Evolutionary conservation across 106 monocot species (phyloP).

Genomic region (Acanthochlamys bracteata): DNA sequence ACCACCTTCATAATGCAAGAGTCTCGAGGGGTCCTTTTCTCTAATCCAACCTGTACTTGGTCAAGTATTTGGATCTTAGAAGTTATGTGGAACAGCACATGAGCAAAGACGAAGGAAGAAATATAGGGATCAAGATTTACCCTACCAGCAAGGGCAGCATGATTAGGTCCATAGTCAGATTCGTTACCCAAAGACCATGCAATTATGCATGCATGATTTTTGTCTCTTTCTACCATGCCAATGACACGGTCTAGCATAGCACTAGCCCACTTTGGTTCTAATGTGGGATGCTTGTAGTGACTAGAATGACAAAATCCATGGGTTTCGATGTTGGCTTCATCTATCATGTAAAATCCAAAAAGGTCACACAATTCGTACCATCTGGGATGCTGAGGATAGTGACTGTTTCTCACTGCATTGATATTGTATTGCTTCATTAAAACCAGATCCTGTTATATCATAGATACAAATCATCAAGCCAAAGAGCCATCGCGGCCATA

Average conservation of each 20-base stretch:
- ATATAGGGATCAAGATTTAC: too few relatives aligned
- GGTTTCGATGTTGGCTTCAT: constrained; percentile 98
- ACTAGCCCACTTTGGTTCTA: constrained; percentile 70
- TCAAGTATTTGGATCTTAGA: neutral
- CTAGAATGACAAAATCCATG: constrained; percentile 75
- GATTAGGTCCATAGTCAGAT: constrained; percentile 90
- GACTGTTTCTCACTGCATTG: constrained; percentile 99
- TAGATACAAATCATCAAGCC: constrained; percentile 2
- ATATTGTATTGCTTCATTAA: constrained; percentile 94
- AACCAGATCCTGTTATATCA: constrained; percentile 70
- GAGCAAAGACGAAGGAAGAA: neutral
- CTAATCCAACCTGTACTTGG: constrained; percentile 74
- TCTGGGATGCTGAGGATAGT: constrained; percentile 96
- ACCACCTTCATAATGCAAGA: constrained; percentile 98
- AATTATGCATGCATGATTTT: constrained; percentile 92
- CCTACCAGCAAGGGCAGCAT: constrained; percentile 90
- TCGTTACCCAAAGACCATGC: constrained; percentile 98
- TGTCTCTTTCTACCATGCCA: constrained; percentile 96
- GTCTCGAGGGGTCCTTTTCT: constrained; percentile 67
- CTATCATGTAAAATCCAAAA: constrained; percentile 94
- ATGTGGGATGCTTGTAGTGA: constrained; percentile 75
- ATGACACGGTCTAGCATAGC: constrained; percentile 93
- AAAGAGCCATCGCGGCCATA: neutral
- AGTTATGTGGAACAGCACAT: neutral
- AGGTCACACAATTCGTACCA: constrained; percentile 97